These are phyloP conservation scores for Yarrowia sp. DNA, from an alignment of 805 yeast genomes.

Conservation along the genomic window DNA sequence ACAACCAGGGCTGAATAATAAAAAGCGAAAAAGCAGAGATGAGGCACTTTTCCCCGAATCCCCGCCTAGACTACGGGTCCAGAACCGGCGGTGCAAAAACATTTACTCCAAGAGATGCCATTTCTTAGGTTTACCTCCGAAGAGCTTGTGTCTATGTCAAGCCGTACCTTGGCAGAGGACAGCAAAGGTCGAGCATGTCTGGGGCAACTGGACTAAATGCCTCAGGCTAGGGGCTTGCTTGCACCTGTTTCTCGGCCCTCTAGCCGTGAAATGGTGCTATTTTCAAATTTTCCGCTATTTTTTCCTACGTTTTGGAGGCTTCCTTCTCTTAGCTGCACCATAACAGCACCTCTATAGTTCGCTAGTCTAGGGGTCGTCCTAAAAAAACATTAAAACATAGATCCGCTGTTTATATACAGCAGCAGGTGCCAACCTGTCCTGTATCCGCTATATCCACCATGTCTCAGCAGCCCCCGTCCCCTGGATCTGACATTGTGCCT, in stretches of 20 bases:
- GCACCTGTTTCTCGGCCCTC: not conserved
- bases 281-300: not conserved
- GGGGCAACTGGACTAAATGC: not conserved
- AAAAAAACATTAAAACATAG: conserved; percentile 14
- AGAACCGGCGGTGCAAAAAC: too few species aligned
- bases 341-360: not conserved
- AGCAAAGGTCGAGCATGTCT: not conserved
- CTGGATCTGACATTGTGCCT: conserved; percentile 15
- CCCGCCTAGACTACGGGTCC: not conserved
- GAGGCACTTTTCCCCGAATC: not conserved
- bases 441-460: conserved; percentile 3
- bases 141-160: conserved; percentile 3
- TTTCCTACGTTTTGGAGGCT: not conserved
- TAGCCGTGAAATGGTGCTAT: not conserved
- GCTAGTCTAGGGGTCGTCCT: conserved; percentile 15
- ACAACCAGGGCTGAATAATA: not conserved
- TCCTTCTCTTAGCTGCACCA: not conserved
- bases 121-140: conserved; percentile 13
- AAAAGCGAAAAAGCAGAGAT: not conserved
- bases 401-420: conserved; percentile 9
- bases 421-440: not conserved
- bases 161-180: not conserved
- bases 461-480: conserved; percentile 13
- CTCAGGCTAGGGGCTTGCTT: conserved; percentile 1
- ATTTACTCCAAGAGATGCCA: too few species aligned